Base-by-base conservation (phyloP, 768 basidiomycete species). In the Collybiopsis luxurians region DNA sequence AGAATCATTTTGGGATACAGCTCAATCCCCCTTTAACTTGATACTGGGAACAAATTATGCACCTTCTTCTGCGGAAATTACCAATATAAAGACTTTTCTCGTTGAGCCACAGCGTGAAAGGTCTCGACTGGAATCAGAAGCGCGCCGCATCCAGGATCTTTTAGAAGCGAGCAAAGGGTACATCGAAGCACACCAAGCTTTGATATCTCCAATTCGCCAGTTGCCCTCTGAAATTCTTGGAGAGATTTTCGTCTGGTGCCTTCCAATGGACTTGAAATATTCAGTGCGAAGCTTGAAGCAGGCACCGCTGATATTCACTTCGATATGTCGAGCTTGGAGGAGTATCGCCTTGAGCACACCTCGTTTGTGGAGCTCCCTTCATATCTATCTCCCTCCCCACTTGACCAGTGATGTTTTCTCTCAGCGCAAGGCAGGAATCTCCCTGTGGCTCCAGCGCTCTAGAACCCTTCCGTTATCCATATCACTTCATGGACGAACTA, bases 241-340 rank as follows among this genome's bases (percentile, higher is more conserved):
- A 9, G 63, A 64, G 30, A 68, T 71, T 15, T 71, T 71, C 49
- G 34, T 65, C 6, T 56, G 48, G 5, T 72, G 71, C 57, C 55
- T 72, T 4, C 63, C 66, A 4, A 21, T 55, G 0, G 53, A 60
- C 27, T 12, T 39, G 5, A 13, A 13, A 2, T 58, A 66, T 28
- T 50, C 59, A 15, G 62, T 61, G 6, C 68, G 67, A n/a, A 58
- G 64, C n/a, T 47, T 57, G 7, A 27, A 23, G 1, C 52, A 62
- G 1, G 65, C 64, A 1, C 69, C 70, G 2, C 38, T 72, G 10
- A 38, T 71, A 17, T 43, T 71, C 10, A 63, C 64, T 2, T 53
- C 62, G 11, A 55, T 72, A 21, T 68, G 71, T 44, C 62, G 63
- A 9, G 36, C 54, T 4, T 72, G 70, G 71, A 61, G 69, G 34